Evolutionary conservation across 2,329 filamentous ascomycete genomes (phyloP), one percentile per base, ranked within the genome.

Genomic region (Colletotrichum phormii): DNA sequence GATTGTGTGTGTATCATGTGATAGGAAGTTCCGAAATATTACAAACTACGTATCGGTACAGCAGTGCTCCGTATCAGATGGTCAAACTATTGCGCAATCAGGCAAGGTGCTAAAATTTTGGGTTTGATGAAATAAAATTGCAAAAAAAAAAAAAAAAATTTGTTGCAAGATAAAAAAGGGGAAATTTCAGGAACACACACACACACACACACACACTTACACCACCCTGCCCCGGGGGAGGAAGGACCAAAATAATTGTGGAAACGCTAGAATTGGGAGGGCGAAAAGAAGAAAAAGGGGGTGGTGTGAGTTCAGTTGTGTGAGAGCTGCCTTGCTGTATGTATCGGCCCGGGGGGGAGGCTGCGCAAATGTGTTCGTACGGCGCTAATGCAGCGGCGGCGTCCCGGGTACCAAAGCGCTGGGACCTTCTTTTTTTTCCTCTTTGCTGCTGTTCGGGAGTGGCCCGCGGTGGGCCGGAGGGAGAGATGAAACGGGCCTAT

Each of bases 351-450:
- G 37, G 37, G 37, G 37, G 15, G 6, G 4, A 26, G 26, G 15
- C 33, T 29, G 5, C 22, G 55, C 13, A 35, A 58, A 26, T 26
- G 7, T 9, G 29, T 42, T 35, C 13, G 22, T 7, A 26, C 15
- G 46, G 64, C 65, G 67, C 71, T 73, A 73, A 73, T 73, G 71
- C 71, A 62, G 37, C 67, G 57, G 61, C 69, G 69, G 64, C 69
- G 60, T 64, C 67, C 71, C 71, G 67, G 71, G 71, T 71, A 73
- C 71, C 71, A 73, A 64, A 61, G 62, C 71, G 71, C 61, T 66
- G 71, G 71, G 71, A 71, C 70, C 70, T 60, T 54, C 26, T 55
- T 67, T n/a, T 63, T 31, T 35, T 31, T 35, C 49, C 53, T 29
- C 63, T 42, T 67, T 18, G 33, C 35, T 71, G 57, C 26, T 42